Percentiles rank a stretch among this genome's conserved stretches.
phyloP scores from a whole-genome alignment of 2,329 filamentous ascomycete genomes.

The Arthrinium puccinioides region DNA sequence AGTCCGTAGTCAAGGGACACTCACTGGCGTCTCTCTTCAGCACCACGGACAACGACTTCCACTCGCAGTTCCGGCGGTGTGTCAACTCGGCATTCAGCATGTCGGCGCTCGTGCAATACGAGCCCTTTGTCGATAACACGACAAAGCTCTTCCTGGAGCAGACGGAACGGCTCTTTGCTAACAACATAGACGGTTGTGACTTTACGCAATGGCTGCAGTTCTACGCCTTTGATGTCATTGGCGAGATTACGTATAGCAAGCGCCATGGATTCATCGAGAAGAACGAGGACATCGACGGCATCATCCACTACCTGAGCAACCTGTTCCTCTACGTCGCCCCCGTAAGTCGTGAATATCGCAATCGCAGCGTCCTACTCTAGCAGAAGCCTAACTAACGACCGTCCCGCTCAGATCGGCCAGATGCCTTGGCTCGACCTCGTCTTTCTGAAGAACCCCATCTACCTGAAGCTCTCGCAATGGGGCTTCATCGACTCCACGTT shows the following conservation, averaged over 20 bases:
- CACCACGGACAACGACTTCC: slow-evolving; percentile 67
- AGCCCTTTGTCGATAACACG: slow-evolving; percentile 72
- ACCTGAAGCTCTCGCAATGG: slow-evolving; percentile 59
- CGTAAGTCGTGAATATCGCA: too few species aligned
- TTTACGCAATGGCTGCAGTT: slow-evolving; percentile 71
- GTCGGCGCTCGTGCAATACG: slow-evolving; percentile 69
- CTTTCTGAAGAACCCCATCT: slow-evolving; percentile 68
- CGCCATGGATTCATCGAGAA: slow-evolving; percentile 68
- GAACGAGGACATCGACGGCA: slow-evolving; percentile 69
- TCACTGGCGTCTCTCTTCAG: slow-evolving; percentile 68
- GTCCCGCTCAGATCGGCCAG: slow-evolving; percentile 56
- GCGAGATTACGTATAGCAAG: slow-evolving; percentile 70
- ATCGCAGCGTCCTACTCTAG: too few species aligned
- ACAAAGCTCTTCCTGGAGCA: slow-evolving; percentile 62
- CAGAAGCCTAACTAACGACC: slow-evolving; percentile 1
- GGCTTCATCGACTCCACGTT: slow-evolving; percentile 63
- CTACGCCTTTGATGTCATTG: slow-evolving; percentile 77
- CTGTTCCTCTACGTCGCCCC: slow-evolving; percentile 67
- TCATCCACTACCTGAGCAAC: slow-evolving; percentile 55
- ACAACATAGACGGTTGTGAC: slow-evolving; percentile 42
- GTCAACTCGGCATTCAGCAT: slow-evolving; percentile 74
- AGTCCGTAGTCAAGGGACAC: slow-evolving; percentile 62
- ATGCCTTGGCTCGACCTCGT: slow-evolving; percentile 64
- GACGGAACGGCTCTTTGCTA: slow-evolving; percentile 48
- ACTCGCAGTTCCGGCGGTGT: slow-evolving; percentile 65